phyloP scores from a whole-genome alignment of 2,329 filamentous ascomycete genomes.

The Penicillium expansum region DNA sequence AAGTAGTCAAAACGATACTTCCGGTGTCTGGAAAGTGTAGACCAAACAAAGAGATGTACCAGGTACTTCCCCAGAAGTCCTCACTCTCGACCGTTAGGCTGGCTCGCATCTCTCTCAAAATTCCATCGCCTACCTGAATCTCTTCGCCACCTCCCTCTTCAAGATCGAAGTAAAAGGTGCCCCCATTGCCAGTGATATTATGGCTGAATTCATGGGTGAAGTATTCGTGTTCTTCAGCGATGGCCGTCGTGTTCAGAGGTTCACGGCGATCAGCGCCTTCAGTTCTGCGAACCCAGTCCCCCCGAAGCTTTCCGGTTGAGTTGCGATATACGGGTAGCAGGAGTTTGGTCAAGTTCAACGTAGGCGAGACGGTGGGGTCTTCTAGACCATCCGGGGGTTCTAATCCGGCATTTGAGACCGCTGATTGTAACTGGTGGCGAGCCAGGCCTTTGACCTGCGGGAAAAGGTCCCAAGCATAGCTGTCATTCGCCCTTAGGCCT shows the following conservation, averaged over 20 bases:
- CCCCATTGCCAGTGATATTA: slow-evolving; percentile 73
- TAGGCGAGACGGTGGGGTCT: slow-evolving; percentile 22
- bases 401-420: slow-evolving; percentile 33
- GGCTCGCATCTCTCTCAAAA: slow-evolving; percentile 66
- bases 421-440: slow-evolving; percentile 51
- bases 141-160: slow-evolving; percentile 51
- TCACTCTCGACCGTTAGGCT: slow-evolving; percentile 71
- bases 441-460: slow-evolving; percentile 64
- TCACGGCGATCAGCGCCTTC: slow-evolving; percentile 48
- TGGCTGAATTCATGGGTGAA: slow-evolving; percentile 65
- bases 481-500: slow-evolving; percentile 71
- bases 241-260: slow-evolving; percentile 62
- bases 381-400: slow-evolving; percentile 29
- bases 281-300: slow-evolving; percentile 67
- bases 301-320: slow-evolving; percentile 71
- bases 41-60: slow-evolving; percentile 77
- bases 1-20: slow-evolving; percentile 76
- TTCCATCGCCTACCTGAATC: slow-evolving; percentile 44
- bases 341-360: slow-evolving; percentile 37
- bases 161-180: slow-evolving; percentile 68
- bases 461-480: slow-evolving; percentile 75
- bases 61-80: slow-evolving; percentile 66
- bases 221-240: slow-evolving; percentile 66
- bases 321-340: slow-evolving; percentile 68
- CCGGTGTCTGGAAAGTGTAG: slow-evolving; percentile 83